These are phyloP conservation scores for Carex littledalei DNA, from an alignment of 176 grass and related monocot genomes.

Conservation along the genomic window DNA sequence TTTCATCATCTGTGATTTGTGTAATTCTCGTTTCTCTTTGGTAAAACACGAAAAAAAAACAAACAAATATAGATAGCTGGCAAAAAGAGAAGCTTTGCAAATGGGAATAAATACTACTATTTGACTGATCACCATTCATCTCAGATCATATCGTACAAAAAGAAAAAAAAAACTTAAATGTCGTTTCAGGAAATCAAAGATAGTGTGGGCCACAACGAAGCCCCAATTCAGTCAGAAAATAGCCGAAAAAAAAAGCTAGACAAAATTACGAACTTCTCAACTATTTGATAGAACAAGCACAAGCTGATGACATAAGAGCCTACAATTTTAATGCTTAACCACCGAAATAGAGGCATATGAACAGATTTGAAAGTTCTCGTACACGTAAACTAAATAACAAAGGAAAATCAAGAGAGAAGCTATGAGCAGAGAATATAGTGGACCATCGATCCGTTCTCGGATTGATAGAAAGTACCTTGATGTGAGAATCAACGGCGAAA, in stretches of 20 bases:
- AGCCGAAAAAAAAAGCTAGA: neutral
- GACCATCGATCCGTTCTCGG: neutral
- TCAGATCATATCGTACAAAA: neutral
- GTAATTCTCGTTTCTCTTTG: neutral
- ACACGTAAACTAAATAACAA: neutral
- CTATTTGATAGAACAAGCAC: neutral
- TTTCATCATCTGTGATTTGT: neutral
- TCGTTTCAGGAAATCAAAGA: neutral
- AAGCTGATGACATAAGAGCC: neutral
- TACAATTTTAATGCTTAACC: neutral
- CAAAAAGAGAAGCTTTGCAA: neutral
- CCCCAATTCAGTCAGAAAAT: neutral
- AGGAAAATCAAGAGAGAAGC: neutral
- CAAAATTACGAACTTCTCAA: neutral
- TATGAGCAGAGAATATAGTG: neutral
- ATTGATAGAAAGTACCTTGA: constrained; percentile 12
- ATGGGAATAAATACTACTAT: neutral
- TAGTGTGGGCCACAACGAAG: neutral
- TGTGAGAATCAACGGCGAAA: constrained; percentile 5
- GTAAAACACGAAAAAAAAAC: neutral
- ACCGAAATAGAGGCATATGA: neutral
- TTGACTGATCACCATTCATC: neutral
- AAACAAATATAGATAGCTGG: neutral
- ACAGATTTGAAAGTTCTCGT: neutral
- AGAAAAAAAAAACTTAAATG: neutral